These are phyloP conservation scores for Musa acuminata DNA, from an alignment of 176 grass and related monocot genomes.

Conservation along the genomic window DNA sequence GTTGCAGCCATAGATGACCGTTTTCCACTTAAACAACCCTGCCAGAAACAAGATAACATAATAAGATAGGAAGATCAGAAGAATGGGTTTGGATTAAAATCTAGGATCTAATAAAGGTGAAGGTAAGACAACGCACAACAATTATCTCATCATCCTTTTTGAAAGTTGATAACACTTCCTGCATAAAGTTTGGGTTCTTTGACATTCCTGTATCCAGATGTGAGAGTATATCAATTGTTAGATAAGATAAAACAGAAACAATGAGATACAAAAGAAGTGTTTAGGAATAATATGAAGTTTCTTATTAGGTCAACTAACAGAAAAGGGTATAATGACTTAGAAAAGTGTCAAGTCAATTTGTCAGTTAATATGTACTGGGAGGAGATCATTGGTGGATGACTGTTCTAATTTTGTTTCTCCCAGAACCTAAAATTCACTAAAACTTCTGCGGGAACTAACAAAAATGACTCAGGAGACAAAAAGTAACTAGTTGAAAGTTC, in stretches of 20 bases:
- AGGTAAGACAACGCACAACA: neutral
- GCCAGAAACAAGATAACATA: neutral
- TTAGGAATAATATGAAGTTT: neutral
- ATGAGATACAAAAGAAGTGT: neutral
- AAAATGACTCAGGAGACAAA: too few species aligned
- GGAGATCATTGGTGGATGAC: too few species aligned
- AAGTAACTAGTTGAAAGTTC: too few species aligned
- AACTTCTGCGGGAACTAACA: too few species aligned
- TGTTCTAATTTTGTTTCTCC: too few species aligned
- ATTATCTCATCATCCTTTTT: slow-evolving; percentile 8
- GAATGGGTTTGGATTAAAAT: neutral
- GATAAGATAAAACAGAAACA: neutral
- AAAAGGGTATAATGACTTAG: too few species aligned
- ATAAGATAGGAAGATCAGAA: neutral
- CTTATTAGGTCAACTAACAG: too few species aligned
- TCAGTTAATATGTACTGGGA: too few species aligned
- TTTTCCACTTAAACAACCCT: slow-evolving; percentile 12
- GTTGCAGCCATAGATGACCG: slow-evolving; percentile 8
- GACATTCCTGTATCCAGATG: slow-evolving; percentile 1
- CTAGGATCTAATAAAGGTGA: neutral
- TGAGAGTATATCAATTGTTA: neutral
- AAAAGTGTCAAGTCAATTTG: too few species aligned
- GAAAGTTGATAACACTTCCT: slow-evolving; percentile 6
- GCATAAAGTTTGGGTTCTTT: slow-evolving; percentile 3
- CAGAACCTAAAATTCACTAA: too few species aligned